Conservation (phyloP, 1,284 basidiomycete species). For the Cystobasidium slooffiae region DNA sequence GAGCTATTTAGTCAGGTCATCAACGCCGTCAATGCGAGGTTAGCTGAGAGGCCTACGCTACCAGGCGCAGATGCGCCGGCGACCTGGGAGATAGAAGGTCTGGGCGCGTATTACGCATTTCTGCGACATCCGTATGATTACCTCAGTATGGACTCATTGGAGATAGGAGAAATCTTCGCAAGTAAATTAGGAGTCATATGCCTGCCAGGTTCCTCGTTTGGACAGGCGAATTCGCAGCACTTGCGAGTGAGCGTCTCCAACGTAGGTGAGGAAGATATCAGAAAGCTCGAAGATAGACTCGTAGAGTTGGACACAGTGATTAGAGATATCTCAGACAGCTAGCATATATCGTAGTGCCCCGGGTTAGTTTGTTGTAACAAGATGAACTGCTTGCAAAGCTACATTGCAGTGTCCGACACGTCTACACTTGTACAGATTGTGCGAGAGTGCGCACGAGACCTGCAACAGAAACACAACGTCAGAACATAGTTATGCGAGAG, state of each 20-base stretch:
- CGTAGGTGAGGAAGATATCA: conserved; percentile 20
- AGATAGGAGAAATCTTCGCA: conserved; percentile 68
- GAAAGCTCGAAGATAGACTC: conserved; percentile 21
- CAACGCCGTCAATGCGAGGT: conserved; percentile 56
- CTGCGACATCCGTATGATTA: conserved; percentile 65
- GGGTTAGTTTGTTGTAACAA: too few relatives aligned
- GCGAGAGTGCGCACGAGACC: conserved; percentile 37
- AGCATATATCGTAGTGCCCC: not conserved
- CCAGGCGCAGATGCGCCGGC: conserved; percentile 46
- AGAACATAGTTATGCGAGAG: not conserved
- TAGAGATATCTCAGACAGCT: not conserved
- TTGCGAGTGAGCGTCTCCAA: conserved; percentile 37
- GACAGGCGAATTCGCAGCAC: conserved; percentile 47
- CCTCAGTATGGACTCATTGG: conserved; percentile 56
- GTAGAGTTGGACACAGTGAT: conserved; percentile 20
- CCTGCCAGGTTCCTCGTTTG: conserved; percentile 74
- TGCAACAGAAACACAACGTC: not conserved
- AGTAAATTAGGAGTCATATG: conserved; percentile 68
- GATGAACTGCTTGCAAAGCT: conserved; percentile 15
- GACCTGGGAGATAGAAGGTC: conserved; percentile 55
- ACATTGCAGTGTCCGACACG: not conserved
- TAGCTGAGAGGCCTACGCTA: conserved; percentile 45
- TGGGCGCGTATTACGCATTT: conserved; percentile 57
- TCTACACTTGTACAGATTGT: conserved; percentile 37
- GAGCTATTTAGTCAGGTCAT: conserved; percentile 62